Base-by-base conservation (phyloP, 164 flowering plant genomes). In the Annona squamosa region DNA sequence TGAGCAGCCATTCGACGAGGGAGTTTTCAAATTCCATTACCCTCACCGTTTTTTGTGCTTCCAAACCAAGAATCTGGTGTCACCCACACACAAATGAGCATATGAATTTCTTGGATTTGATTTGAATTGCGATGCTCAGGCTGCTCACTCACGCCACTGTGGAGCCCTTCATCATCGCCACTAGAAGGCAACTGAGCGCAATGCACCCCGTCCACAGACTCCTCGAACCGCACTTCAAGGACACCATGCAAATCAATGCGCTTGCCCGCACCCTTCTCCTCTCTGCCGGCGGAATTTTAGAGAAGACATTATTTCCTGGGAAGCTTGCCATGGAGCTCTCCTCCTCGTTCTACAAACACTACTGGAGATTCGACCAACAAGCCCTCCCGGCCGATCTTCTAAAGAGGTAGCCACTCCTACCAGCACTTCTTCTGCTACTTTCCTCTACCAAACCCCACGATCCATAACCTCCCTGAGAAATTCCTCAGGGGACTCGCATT, bases 211-310 rank as follows among this genome's bases (percentile, higher is more conserved):
- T 92, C 7, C 80, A 89, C 70, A 73, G 78, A 76, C 82, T 92
- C 3, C 65, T 92, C 19, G 75, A 86, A 59, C 95, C 95, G 47
- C 95, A 89, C 73, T 87, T 90, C 77, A 82, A 81, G 46, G 89
- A 90, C 75, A 92, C 97, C 65, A 85, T 92, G 89, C 78, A 87
- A 52, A 79, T 90, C 52, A 92, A 92, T 66, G 89, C 92, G 7
- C n/a, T 90, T 9, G 86, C 85, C 48, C 71, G 93, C 17, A 73
- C 73, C 48, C 74, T 83, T 43, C 82, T 90, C 69, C 48, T 90
- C 3, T 85, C 85, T 71, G 74, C 85, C 17, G 90, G 83, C 0
- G 97, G 97, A 46, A 52, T 88, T 4, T 72, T 90, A 0, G 93
- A 91, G 82, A 76, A 46, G 63, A 82, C 84, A 42, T 59, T 91